Evolutionary conservation across 2,329 filamentous ascomycete species (phyloP).

Genomic region (Colletotrichum lindemuthianum): DNA sequence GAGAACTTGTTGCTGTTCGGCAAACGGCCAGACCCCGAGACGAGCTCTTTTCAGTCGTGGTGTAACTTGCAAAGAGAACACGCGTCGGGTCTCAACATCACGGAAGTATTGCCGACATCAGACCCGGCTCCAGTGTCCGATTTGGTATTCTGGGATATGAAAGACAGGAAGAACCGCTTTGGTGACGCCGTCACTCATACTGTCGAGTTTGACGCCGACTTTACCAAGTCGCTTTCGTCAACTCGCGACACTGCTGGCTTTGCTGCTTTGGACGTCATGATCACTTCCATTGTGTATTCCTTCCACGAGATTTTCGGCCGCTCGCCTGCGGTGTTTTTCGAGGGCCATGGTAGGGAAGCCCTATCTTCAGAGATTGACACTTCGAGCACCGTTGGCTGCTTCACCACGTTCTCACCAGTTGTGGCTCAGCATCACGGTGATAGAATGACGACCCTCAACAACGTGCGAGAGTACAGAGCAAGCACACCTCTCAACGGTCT

Average conservation of each 20-base stretch:
- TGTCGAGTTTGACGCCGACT: conserved; percentile 38
- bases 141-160: conserved; percentile 41
- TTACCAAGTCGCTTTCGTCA: conserved; percentile 42
- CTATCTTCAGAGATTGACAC: conserved; percentile 46
- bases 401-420: conserved; percentile 53
- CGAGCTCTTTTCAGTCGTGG: conserved; percentile 7
- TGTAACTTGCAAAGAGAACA: neutral
- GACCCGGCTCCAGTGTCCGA: conserved; percentile 37
- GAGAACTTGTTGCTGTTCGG: conserved; percentile 46
- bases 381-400: conserved; percentile 56
- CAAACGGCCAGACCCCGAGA: neutral
- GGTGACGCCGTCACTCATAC: conserved; percentile 40
- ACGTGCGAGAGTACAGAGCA: neutral
- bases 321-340: conserved; percentile 49
- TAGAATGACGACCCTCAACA: neutral
- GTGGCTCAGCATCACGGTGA: neutral
- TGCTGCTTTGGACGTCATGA: conserved; percentile 50
- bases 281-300: conserved; percentile 46
- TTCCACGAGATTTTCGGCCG: conserved; percentile 48
- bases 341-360: conserved; percentile 54
- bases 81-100: neutral
- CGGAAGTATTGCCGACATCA: neutral
- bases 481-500: conserved; percentile 4
- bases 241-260: conserved; percentile 44
- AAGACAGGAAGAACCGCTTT: conserved; percentile 34